A percentile compares a stretch with the other conserved stretches of the same genome.
phyloP scores from a whole-genome alignment of 164 flowering plant species.

The Stephania cephalantha region DNA sequence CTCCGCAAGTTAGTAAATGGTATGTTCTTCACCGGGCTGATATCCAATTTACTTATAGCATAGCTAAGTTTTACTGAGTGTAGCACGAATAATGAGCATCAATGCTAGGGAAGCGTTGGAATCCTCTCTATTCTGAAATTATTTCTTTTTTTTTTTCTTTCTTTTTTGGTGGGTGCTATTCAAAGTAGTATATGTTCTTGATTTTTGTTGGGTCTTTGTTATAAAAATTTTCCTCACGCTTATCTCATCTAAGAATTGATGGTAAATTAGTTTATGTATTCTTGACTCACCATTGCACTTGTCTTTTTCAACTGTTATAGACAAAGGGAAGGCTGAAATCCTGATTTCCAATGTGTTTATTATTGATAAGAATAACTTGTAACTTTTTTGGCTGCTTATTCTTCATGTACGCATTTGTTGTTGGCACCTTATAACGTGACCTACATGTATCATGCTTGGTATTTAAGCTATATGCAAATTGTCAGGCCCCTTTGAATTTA shows the following conservation, averaged over 20 bases:
- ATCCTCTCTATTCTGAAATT: too few relatives aligned
- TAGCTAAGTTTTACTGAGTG: neutral
- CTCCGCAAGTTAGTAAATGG: conserved; percentile 79
- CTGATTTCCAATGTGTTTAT: neutral
- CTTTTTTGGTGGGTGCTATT: too few relatives aligned
- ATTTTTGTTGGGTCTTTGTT: too few relatives aligned
- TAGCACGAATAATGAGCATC: neutral
- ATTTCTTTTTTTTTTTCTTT: too few relatives aligned
- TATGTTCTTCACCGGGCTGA: conserved; percentile 20
- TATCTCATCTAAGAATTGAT: neutral
- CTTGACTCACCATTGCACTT: neutral
- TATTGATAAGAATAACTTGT: neutral
- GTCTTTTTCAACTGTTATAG: neutral
- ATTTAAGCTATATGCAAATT: neutral
- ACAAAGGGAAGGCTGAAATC: neutral
- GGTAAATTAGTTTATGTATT: neutral
- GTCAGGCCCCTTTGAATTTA: neutral
- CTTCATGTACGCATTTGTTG: neutral
- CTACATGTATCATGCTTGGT: neutral
- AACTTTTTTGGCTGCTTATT: neutral
- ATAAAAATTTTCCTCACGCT: neutral
- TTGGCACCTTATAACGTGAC: neutral
- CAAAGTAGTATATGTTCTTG: too few relatives aligned
- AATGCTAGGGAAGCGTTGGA: too few relatives aligned
- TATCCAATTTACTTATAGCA: neutral